Evolutionary conservation across 768 basidiomycete species (phyloP).

Genomic region (Cystobasidiopsis lactophilus): DNA sequence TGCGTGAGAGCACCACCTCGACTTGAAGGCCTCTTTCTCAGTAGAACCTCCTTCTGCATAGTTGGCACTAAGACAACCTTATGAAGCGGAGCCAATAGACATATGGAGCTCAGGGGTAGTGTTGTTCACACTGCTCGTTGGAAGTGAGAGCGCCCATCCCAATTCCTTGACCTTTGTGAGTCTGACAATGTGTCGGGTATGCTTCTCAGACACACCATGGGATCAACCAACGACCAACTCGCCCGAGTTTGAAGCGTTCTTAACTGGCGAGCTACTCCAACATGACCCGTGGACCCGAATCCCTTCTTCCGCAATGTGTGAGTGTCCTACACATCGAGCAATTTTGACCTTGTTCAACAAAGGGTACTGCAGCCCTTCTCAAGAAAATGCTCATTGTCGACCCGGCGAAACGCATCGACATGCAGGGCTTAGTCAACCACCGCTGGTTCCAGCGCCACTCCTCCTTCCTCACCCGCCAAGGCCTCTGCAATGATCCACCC

Average conservation of each 20-base stretch:
- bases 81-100: conserved; percentile 79
- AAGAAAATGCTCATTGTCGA: conserved; percentile 50
- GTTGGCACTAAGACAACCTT: conserved; percentile 46
- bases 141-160: conserved; percentile 35
- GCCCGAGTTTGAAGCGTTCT: conserved; percentile 55
- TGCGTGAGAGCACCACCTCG: too few species aligned
- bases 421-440: conserved; percentile 23
- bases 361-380: conserved; percentile 43
- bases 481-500: not conserved
- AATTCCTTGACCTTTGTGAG: not conserved
- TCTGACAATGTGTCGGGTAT: too few species aligned
- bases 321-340: conserved; percentile 18
- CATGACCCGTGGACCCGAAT: conserved; percentile 63
- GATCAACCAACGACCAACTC: conserved; percentile 66
- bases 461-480: not conserved
- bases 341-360: not conserved
- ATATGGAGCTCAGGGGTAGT: conserved; percentile 93
- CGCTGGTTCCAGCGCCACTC: not conserved
- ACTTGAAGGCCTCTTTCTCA: too few species aligned
- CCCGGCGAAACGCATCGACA: conserved; percentile 42
- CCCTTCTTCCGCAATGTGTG: conserved; percentile 38
- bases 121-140: conserved; percentile 66
- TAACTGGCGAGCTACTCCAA: conserved; percentile 47
- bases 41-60: too few species aligned
- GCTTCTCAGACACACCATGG: conserved; percentile 75